These are phyloP conservation scores for Nemania sp. DNA, from an alignment of 2,329 filamentous ascomycete genomes.

Conservation along the genomic window DNA sequence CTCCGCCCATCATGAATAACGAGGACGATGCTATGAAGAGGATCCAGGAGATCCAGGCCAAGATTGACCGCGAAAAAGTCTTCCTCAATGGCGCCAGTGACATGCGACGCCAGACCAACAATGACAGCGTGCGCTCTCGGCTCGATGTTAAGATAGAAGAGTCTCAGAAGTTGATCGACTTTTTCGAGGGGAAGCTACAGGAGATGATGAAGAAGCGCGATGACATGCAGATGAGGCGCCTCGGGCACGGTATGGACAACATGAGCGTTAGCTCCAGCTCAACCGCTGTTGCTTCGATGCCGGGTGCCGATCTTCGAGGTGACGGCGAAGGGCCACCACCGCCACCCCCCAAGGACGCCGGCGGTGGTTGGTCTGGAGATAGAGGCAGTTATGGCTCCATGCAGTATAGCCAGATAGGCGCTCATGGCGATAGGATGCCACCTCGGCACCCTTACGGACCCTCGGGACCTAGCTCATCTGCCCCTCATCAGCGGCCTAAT, in stretches of 20 bases:
- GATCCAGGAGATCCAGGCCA: slow-evolving; percentile 81
- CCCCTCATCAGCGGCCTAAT: slow-evolving; percentile 84
- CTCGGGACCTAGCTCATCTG: slow-evolving; percentile 73
- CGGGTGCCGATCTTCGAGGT: slow-evolving; percentile 59
- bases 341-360: slow-evolving; percentile 80
- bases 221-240: slow-evolving; percentile 45
- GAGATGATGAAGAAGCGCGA: slow-evolving; percentile 84
- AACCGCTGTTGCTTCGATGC: slow-evolving; percentile 50
- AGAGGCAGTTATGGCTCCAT: slow-evolving; percentile 72
- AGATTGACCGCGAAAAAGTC: slow-evolving; percentile 97
- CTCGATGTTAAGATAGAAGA: slow-evolving; percentile 96
- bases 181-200: slow-evolving; percentile 91
- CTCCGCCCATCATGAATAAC: slow-evolving; percentile 40
- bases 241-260: slow-evolving; percentile 74
- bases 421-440: slow-evolving; percentile 80
- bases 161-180: slow-evolving; percentile 91
- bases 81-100: slow-evolving; percentile 93
- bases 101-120: slow-evolving; percentile 96
- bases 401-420: slow-evolving; percentile 69
- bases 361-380: slow-evolving; percentile 56
- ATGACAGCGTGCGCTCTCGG: slow-evolving; percentile 88
- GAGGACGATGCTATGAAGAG: slow-evolving; percentile 39
- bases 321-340: slow-evolving; percentile 68
- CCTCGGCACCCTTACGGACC: slow-evolving; percentile 83
- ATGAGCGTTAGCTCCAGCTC: slow-evolving; percentile 71